Percentiles rank a stretch among this genome's conserved stretches.
These are phyloP conservation scores for Capronia coronata DNA, from an alignment of 2,329 filamentous ascomycete genomes.

Conservation along the genomic window DNA sequence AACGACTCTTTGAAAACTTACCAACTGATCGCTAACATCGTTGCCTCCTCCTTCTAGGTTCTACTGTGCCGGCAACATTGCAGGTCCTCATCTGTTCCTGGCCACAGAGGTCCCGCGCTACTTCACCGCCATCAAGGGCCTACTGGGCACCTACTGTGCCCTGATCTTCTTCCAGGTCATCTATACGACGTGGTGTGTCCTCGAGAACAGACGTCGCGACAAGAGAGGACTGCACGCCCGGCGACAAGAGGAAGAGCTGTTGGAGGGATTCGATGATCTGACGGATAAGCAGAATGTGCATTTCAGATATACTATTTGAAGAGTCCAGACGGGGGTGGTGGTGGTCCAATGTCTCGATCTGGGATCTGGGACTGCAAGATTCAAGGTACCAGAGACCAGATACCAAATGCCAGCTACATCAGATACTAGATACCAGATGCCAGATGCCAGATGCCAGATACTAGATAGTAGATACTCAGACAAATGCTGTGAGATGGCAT, in stretches of 20 bases:
- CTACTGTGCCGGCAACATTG: constrained; percentile 46
- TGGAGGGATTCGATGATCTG: constrained; percentile 35
- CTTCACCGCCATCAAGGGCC: constrained; percentile 39
- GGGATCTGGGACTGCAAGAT: too few species aligned
- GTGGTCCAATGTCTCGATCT: too few species aligned
- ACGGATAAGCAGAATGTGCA: constrained; percentile 35
- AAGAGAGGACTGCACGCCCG: constrained; percentile 6
- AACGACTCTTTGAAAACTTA: too few species aligned
- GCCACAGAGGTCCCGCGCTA: constrained; percentile 41
- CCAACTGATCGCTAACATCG: background rate
- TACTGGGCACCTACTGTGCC: constrained; percentile 41
- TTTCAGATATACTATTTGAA: constrained; percentile 34
- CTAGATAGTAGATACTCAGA: too few species aligned
- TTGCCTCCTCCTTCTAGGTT: constrained; percentile 28
- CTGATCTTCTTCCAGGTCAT: constrained; percentile 35
- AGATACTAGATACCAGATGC: too few species aligned
- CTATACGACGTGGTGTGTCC: constrained; percentile 24
- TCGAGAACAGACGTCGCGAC: constrained; percentile 19
- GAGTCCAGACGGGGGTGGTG: background rate
- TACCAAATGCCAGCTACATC: too few species aligned
- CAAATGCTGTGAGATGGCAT: too few species aligned
- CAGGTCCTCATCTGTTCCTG: constrained; percentile 45
- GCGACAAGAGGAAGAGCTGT: constrained; percentile 14
- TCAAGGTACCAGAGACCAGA: too few species aligned
- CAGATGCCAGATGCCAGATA: too few species aligned